Base-by-base conservation (phyloP, 2,329 filamentous ascomycete species). In the Myriosclerotinia curreyana region DNA sequence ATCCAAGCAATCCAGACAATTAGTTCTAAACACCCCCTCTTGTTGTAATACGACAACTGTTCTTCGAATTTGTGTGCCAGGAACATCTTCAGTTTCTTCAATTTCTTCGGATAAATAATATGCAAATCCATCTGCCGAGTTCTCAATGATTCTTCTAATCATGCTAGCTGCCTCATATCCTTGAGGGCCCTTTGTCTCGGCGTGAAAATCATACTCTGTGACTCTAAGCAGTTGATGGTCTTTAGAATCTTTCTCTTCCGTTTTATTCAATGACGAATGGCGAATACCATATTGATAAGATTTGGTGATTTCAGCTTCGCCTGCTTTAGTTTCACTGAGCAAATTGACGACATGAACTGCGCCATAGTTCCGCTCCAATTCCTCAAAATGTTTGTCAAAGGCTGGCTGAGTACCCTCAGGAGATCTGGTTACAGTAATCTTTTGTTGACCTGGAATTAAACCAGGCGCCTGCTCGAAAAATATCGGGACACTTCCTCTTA, bases 401-500 rank as follows among this genome's bases (percentile, higher is more conserved):
- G 95, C 92, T 42, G 92, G 94, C 72, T 97, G 92, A 0, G 93
- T 93, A 12, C 95, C 95, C 73, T 97, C 93, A 0, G 86, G 83
- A 15, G 93, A 96, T 65, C 95, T 83, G 8, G 93, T 96, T 52
- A 98, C 84, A 48, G 89, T 88, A 52, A 99, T 96, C 75, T 98
- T 98, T 74, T 98, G 95, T 71, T 97, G 92, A 3, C 91, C 91
- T 0, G 95, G 94, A 44, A 96, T 82, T 40, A 98, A 82, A 25
- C 93, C 93, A 14, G 92, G 86, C 36, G 89, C 85, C 76, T 98
- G 95, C 75, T 99, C 95, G 95, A 95, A 99, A 75, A 99, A 99
- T 3, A 98, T 83, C 0, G 95, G 95, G 9, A 99, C 91, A 8
- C 93, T 97, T 46, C 95, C 95, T 71, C 95, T 86, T 34, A 96